Evolutionary conservation across 192 early-diverging fungal species (phyloP).

Genomic region (Obelidium mucronatum): DNA sequence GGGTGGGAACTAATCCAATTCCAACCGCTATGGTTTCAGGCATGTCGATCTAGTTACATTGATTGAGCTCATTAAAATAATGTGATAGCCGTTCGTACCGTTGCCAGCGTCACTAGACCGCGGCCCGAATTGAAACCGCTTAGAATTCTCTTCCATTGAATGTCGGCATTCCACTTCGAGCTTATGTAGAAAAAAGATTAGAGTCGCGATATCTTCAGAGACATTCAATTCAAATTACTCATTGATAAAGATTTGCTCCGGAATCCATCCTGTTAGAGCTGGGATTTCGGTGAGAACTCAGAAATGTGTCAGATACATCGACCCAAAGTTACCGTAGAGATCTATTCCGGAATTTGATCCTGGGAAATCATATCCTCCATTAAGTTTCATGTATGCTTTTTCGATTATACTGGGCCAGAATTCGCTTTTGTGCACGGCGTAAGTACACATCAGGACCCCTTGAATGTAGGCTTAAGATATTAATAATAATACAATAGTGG

Average conservation of each 20-base stretch:
- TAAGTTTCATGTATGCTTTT: constrained; percentile 95
- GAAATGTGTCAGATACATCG: background rate
- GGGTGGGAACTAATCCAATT: constrained; percentile 84
- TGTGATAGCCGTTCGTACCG: constrained; percentile 48
- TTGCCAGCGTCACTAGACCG: constrained; percentile 83
- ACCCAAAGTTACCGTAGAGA: constrained; percentile 77
- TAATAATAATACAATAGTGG: too few species aligned
- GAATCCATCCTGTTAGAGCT: constrained; percentile 94
- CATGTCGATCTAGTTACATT: constrained; percentile 62
- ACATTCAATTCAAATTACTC: too few species aligned
- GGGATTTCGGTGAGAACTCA: background rate
- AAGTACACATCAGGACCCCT: constrained; percentile 83
- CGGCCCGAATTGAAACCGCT: constrained; percentile 74
- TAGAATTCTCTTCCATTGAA: constrained; percentile 78
- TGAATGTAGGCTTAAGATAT: background rate
- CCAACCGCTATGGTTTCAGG: constrained; percentile 64
- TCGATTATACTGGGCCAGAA: constrained; percentile 88
- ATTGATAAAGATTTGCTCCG: constrained; percentile 87
- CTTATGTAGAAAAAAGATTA: constrained; percentile 5
- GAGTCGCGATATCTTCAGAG: background rate
- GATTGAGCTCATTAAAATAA: background rate
- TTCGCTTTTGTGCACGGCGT: constrained; percentile 76
- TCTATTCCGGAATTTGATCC: constrained; percentile 96
- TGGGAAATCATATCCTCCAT: constrained; percentile 95
- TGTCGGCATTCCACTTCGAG: constrained; percentile 62